Evolutionary conservation across 441 rosid species (phyloP).

Genomic region (Euphorbia celastroides): DNA sequence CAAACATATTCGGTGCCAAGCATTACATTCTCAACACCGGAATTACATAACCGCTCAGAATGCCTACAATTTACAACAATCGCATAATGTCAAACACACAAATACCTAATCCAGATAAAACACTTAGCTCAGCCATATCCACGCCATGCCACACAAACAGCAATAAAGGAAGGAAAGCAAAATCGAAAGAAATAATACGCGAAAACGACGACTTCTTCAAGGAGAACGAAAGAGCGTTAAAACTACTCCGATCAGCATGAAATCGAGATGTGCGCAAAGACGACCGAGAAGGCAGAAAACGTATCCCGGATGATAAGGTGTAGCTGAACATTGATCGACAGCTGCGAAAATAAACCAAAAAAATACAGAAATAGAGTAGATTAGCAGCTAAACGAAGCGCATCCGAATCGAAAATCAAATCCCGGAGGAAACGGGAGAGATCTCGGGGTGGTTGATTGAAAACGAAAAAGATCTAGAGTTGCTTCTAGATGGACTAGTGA

Average conservation of each 20-base stretch:
- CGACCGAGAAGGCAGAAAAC: slow-evolving; percentile 40
- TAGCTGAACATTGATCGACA: slow-evolving; percentile 38
- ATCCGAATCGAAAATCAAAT: not conserved
- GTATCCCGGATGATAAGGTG: slow-evolving; percentile 40
- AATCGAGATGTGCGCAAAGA: slow-evolving; percentile 34
- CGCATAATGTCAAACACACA: not conserved
- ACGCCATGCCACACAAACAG: not conserved
- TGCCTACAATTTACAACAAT: not conserved
- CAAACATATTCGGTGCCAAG: not conserved
- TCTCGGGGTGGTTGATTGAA: not conserved
- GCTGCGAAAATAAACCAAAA: not conserved
- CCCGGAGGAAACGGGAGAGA: not conserved
- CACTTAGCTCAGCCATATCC: not conserved
- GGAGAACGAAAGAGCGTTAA: slow-evolving; percentile 31
- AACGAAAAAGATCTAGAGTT: not conserved
- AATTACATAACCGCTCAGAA: not conserved
- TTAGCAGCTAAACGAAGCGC: not conserved
- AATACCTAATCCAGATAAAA: not conserved
- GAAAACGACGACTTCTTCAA: slow-evolving; percentile 42
- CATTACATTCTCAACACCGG: not conserved
- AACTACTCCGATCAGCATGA: slow-evolving; percentile 41
- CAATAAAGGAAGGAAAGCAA: not conserved
- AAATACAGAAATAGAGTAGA: not conserved
- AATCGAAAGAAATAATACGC: slow-evolving; percentile 31
- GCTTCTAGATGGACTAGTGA: not conserved